Percentiles rank a stretch among this genome's conserved stretches.
phyloP scores from a whole-genome alignment of 106 monocot genomes.

The Dioscorea dumetorum region DNA sequence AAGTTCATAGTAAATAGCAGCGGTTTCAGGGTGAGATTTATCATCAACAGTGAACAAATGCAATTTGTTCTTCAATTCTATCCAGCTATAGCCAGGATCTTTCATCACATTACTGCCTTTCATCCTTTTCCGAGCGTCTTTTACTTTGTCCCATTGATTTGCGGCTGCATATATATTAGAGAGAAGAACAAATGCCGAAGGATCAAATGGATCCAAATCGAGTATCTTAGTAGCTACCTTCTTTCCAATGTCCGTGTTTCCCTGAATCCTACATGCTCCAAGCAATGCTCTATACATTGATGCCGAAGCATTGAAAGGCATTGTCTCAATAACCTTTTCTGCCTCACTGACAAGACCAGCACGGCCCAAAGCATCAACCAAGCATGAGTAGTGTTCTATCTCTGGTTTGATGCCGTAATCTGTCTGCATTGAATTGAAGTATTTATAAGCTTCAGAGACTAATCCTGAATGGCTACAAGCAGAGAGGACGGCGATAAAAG shows the following conservation, averaged over 20 bases:
- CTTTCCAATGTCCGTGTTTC: constrained; percentile 39
- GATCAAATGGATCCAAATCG: constrained; percentile 43
- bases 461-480: constrained; percentile 80
- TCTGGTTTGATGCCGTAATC: constrained; percentile 54
- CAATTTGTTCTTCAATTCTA: constrained; percentile 35
- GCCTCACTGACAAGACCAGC: constrained; percentile 50
- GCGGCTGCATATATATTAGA: constrained; percentile 61
- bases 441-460: constrained; percentile 45
- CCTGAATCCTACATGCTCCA: constrained; percentile 54
- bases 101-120: constrained; percentile 48
- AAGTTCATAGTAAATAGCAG: constrained; percentile 32
- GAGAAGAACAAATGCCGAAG: constrained; percentile 76
- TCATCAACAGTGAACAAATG: constrained; percentile 42
- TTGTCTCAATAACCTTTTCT: constrained; percentile 47
- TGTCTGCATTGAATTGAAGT: constrained; percentile 46
- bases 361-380: constrained; percentile 62
- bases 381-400: constrained; percentile 68
- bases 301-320: constrained; percentile 58
- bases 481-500: constrained; percentile 59
- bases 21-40: constrained; percentile 35
- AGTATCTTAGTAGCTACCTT: constrained; percentile 40
- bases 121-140: constrained; percentile 46
- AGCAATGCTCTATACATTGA: constrained; percentile 57
- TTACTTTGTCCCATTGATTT: constrained; percentile 41
- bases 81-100: constrained; percentile 72